Evolutionary conservation across 2,329 filamentous ascomycete species (phyloP), one percentile per base, ranked within the genome.

Genomic region (Bipolaris oryzae): DNA sequence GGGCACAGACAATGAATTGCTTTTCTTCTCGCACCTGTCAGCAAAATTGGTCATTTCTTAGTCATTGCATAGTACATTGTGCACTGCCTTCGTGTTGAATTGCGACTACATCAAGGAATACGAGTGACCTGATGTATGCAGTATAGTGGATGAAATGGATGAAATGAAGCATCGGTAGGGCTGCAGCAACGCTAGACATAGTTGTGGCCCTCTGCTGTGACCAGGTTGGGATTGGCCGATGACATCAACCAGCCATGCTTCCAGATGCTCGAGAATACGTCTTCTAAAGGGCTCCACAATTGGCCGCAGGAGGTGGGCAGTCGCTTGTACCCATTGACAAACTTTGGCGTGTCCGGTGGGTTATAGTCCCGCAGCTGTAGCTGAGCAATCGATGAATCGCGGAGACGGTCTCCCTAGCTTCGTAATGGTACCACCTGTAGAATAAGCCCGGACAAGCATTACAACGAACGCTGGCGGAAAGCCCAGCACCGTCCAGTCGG

Each of bases 381-480:
- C 34, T 16, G n/a, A 7, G 15, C 15, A 39, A 39, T 10, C 10
- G 18, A 21, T 11, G 11, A 20, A 20, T 39, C 18, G 16, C 11
- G 20, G 34, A 20, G 18, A 21, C 10, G 13, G 20, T 21, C 10
- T 39, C 37, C 7, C 37, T 39, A 39, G n/a, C 25, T 28, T 28
- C 25, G 25, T 28, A 28, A 10, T 28, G 25, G 25, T 28, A 10
- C 10, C 25, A 28, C 25, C 25, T 10, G 25, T 28, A 28, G 25
- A 28, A 28, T 28, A 28, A 28, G 25, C 44, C 50, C 42, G 7
- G 18, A 16, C 31, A 10, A 10, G 25, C 28, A 25, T 16, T 42
- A 38, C 41, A 37, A 15, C 45, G 34, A 45, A 38, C 28, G 38
- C 50, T 42, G 34, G 39, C 50, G 23, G 44, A 20, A 35, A 18